These are phyloP conservation scores for Claviceps digitariae DNA, from an alignment of 2,329 filamentous ascomycete genomes.

Conservation along the genomic window DNA sequence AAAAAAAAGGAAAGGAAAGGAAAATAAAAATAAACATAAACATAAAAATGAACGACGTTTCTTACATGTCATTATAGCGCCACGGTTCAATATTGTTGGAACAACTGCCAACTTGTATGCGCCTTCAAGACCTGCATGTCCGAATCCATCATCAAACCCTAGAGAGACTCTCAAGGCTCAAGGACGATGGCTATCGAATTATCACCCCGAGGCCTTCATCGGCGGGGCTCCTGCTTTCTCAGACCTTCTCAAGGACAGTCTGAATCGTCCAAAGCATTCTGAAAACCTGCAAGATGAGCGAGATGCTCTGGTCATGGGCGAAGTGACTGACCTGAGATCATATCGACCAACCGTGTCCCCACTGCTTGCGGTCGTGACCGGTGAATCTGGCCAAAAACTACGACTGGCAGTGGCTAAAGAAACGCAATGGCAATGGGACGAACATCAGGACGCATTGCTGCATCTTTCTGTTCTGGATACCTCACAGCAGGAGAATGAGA, in stretches of 20 bases:
- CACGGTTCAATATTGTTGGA: slow-evolving; percentile 19
- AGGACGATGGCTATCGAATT: slow-evolving; percentile 35
- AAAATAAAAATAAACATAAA: too few relatives aligned
- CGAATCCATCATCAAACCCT: slow-evolving; percentile 12
- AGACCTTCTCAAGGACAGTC: slow-evolving; percentile 23
- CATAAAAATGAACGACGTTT: background rate
- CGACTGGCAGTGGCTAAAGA: slow-evolving; percentile 37
- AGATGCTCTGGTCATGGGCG: slow-evolving; percentile 40
- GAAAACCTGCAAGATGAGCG: slow-evolving; percentile 13
- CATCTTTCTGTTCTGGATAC: slow-evolving; percentile 30
- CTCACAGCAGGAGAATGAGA: slow-evolving; percentile 30
- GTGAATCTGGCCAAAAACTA: slow-evolving; percentile 44
- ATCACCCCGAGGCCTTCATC: slow-evolving; percentile 35
- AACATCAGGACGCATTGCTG: slow-evolving; percentile 30
- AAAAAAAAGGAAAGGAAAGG: background rate
- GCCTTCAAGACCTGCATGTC: slow-evolving; percentile 15
- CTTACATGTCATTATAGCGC: slow-evolving; percentile 12
- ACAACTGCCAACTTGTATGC: slow-evolving; percentile 21
- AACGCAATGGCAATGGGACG: slow-evolving; percentile 41
- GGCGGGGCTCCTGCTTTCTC: slow-evolving; percentile 19
- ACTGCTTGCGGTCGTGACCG: slow-evolving; percentile 35
- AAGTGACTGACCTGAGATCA: slow-evolving; percentile 30
- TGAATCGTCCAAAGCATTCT: slow-evolving; percentile 15
- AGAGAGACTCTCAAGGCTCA: slow-evolving; percentile 23
- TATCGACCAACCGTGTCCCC: slow-evolving; percentile 15